A percentile compares a stretch with the other conserved stretches of the same genome.
These are phyloP conservation scores for Ophiostoma sp. DNA, from an alignment of 2,329 filamentous ascomycete species.

Conservation along the genomic window DNA sequence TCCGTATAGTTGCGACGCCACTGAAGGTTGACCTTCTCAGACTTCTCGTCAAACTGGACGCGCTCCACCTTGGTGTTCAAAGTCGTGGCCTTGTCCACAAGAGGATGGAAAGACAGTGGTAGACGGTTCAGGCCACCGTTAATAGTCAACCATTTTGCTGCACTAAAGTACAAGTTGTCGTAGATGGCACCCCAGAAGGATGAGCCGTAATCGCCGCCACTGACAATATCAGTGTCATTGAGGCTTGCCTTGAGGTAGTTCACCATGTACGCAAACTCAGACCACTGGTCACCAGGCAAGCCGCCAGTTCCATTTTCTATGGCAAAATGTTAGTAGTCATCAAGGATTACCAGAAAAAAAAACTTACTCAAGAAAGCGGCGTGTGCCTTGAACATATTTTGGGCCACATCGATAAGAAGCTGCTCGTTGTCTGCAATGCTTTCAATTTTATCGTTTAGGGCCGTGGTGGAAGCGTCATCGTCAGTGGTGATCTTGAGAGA, in stretches of 20 bases:
- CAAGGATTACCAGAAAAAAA: background rate
- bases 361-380: slow-evolving; percentile 6
- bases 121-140: slow-evolving; percentile 7
- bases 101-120: slow-evolving; percentile 1
- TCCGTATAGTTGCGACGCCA: slow-evolving; percentile 15
- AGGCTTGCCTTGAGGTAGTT: slow-evolving; percentile 13
- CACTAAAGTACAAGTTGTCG: slow-evolving; percentile 1
- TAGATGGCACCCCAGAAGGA: slow-evolving; percentile 10
- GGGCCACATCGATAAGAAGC: background rate
- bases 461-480: background rate
- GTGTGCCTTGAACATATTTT: slow-evolving; percentile 15
- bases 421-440: background rate
- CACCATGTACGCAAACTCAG: slow-evolving; percentile 12
- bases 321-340: background rate
- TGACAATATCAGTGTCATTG: slow-evolving; percentile 12
- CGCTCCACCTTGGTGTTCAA: slow-evolving; percentile 5
- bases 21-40: slow-evolving; percentile 10
- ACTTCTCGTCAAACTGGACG: background rate
- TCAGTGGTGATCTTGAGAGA: background rate
- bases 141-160: slow-evolving; percentile 10
- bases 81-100: background rate
- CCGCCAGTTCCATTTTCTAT: slow-evolving; percentile 7
- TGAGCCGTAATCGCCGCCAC: background rate
- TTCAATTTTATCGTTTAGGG: background rate
- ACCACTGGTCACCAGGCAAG: slow-evolving; percentile 10